Conservation (phyloP, 106 monocot genomes). For the Allium cepa region DNA sequence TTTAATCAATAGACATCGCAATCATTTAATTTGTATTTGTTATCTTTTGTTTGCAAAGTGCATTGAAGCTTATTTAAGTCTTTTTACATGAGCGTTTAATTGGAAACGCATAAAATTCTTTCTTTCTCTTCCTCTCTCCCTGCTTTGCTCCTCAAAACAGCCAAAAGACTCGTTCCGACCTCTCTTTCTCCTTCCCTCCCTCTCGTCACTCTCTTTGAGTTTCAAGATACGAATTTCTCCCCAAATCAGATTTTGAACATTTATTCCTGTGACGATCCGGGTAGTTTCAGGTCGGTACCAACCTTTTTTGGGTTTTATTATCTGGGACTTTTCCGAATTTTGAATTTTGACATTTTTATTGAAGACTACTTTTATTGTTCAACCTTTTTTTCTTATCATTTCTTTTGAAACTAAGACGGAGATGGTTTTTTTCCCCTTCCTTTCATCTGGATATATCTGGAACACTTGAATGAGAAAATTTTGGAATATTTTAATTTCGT, state of each 20-base stretch:
- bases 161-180: conserved; percentile 30
- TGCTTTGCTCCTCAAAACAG: conserved; percentile 21
- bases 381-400: too few species aligned
- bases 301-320: neutral
- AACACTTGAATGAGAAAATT: neutral
- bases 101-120: too few species aligned
- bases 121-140: neutral
- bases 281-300: neutral
- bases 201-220: conserved; percentile 15
- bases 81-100: too few species aligned
- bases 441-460: neutral
- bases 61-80: too few species aligned
- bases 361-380: too few species aligned
- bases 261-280: neutral
- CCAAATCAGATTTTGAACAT: neutral
- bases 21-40: too few species aligned
- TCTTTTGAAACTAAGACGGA: too few species aligned
- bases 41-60: too few species aligned
- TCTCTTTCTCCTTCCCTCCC: conserved; percentile 26
- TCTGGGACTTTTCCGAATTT: conserved; percentile 3
- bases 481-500: neutral
- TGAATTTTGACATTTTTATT: neutral
- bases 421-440: neutral
- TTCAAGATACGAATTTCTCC: neutral
- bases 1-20: too few species aligned